Evolutionary conservation across 2,329 filamentous ascomycete species (phyloP).

Genomic region (Arachnomyces sp.): DNA sequence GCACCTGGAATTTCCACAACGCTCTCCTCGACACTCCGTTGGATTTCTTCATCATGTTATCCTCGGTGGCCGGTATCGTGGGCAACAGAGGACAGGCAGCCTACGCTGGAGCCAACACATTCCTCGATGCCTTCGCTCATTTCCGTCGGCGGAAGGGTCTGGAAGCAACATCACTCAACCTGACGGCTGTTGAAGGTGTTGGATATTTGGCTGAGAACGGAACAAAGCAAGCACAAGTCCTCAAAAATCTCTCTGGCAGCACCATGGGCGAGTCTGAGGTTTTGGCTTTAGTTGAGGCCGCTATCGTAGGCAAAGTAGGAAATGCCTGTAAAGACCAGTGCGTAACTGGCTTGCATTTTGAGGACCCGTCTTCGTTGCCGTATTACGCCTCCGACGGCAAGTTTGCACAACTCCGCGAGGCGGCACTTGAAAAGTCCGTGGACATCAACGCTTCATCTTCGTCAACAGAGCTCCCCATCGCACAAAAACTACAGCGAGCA

Average conservation of each 20-base stretch:
- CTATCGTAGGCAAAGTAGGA: constrained; percentile 17
- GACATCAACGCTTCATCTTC: too few relatives aligned
- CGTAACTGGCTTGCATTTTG: too few relatives aligned
- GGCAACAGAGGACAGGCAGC: constrained; percentile 31
- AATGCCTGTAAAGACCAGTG: constrained; percentile 7
- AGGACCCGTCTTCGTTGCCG: too few relatives aligned
- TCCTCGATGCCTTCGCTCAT: constrained; percentile 25
- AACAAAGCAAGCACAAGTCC: too few relatives aligned
- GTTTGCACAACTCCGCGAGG: too few relatives aligned
- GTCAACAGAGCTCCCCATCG: too few relatives aligned
- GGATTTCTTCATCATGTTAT: constrained; percentile 29
- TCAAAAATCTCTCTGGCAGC: background rate
- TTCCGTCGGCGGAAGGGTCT: constrained; percentile 16
- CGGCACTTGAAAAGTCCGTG: too few relatives aligned
- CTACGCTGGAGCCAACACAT: constrained; percentile 32
- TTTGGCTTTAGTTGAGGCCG: constrained; percentile 9
- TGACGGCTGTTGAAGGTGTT: constrained; percentile 18
- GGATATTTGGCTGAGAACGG: constrained; percentile 15
- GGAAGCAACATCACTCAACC: constrained; percentile 15
- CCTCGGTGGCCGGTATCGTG: constrained; percentile 25
- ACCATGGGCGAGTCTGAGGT: background rate
- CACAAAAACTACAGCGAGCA: too few relatives aligned
- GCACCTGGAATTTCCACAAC: constrained; percentile 22
- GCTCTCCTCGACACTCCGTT: constrained; percentile 12
- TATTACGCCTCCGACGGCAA: too few relatives aligned